Base-by-base conservation (phyloP, 1,284 basidiomycete species). In the Malassezia japonica region DNA sequence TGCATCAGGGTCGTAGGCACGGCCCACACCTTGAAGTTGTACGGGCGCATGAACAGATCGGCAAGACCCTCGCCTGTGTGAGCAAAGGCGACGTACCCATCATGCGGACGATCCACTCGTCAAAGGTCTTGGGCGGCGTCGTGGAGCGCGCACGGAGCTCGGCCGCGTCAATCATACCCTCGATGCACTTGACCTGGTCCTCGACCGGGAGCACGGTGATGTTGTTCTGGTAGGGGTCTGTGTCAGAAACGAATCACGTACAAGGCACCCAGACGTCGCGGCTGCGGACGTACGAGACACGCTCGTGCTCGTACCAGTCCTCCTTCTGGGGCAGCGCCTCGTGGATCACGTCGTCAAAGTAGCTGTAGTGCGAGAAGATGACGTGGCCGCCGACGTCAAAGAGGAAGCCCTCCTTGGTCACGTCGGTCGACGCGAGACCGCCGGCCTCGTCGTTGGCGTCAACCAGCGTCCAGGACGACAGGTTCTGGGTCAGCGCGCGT, bases 11-110 rank as follows among this genome's bases (percentile, higher is more conserved):
- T 75, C 10, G 77, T 77, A 27, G 76, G 77, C 8, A 77, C 76
- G 38, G 77, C 78, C 78, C 78, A 79, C 12, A 79, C 78, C 62
- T 78, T 78, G 74, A 76, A 78, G 69, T 79, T 79, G 70, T 79
- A 79, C 33, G 77, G 77, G 39, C 77, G 65, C 78, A 79, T 79
- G 65, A 79, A 79, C 48, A 76, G 59, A 47, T 79, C 76, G 25
- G 78, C 78, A 35, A 79, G 73, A 20, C 78, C 78, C 49, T 71
- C 47, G 36, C 36, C n/a, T n/a, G n/a, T n/a, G n/a, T n/a, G n/a
- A n/a, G n/a, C n/a, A n/a, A n/a, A n/a, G n/a, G n/a, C n/a, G n/a
- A n/a, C n/a, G n/a, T n/a, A 21, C 65, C 75, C 75, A 78, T 77
- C 70, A 76, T 77, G 37, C 77, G 65, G 34, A 79, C 47, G 61